Conservation (phyloP, 495 filamentous ascomycete genomes). For the Pseudevernia furfuracea region DNA sequence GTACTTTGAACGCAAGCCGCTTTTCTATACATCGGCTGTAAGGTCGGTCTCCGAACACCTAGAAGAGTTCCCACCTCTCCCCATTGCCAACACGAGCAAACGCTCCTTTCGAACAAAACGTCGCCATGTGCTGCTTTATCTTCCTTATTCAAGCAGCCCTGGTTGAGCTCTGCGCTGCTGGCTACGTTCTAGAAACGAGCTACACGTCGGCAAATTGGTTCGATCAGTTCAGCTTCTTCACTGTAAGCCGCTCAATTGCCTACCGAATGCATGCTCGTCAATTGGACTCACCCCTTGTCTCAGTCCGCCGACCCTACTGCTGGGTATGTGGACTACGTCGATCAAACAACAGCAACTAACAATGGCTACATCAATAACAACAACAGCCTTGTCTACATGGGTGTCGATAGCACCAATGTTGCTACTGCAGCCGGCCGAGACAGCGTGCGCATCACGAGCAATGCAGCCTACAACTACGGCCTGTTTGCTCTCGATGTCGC, state of each 20-base stretch:
- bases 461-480: conserved; percentile 57
- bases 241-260: neutral
- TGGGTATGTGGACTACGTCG: conserved; percentile 45
- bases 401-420: conserved; percentile 39
- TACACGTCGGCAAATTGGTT: conserved; percentile 3
- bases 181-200: neutral
- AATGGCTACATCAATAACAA: conserved; percentile 49
- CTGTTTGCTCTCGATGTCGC: conserved; percentile 66
- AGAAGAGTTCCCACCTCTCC: neutral
- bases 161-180: neutral
- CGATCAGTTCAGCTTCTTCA: neutral
- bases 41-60: neutral
- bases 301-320: conserved; percentile 22
- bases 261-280: neutral
- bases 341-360: conserved; percentile 46
- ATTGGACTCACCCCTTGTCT: neutral
- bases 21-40: neutral
- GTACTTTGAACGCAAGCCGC: neutral
- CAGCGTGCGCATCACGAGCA: conserved; percentile 62
- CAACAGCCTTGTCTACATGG: conserved; percentile 44
- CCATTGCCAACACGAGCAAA: neutral
- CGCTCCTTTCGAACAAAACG: neutral
- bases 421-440: conserved; percentile 47
- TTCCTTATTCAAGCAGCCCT: neutral
- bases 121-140: neutral